Evolutionary conservation across 441 rosid species (phyloP).

Genomic region (Erysimum cheiri): DNA sequence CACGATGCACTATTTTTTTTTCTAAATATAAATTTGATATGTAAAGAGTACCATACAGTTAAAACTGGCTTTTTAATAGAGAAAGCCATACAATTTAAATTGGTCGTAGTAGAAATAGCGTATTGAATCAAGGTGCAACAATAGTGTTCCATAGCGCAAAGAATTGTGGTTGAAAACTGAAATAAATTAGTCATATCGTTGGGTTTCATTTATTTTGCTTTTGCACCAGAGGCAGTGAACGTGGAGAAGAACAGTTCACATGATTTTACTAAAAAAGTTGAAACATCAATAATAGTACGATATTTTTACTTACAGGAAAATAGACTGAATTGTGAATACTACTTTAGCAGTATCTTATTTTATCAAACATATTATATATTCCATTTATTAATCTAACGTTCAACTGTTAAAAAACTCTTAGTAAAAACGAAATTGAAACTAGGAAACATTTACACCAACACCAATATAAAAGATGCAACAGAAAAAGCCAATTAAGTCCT

Average conservation of each 20-base stretch:
- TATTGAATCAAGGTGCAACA: background rate
- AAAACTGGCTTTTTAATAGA: background rate
- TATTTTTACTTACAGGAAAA: background rate
- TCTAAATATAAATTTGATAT: too few relatives aligned
- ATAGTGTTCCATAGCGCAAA: background rate
- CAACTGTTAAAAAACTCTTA: background rate
- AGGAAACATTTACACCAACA: background rate
- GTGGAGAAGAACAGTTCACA: background rate
- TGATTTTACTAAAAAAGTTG: background rate
- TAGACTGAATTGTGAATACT: background rate
- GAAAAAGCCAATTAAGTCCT: conserved; percentile 22
- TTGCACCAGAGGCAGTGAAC: background rate
- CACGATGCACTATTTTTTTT: background rate
- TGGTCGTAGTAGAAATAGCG: background rate
- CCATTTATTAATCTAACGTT: background rate
- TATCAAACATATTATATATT: background rate
- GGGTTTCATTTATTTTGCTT: background rate
- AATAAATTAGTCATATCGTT: background rate
- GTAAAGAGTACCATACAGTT: too few relatives aligned
- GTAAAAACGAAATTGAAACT: background rate
- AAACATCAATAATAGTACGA: background rate
- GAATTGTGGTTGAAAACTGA: background rate
- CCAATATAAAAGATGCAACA: conserved; percentile 1
- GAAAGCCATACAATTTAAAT: background rate
- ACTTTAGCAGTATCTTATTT: background rate